Conservation (phyloP, 2,329 filamentous ascomycete genomes). For the Thelonectria olida region DNA sequence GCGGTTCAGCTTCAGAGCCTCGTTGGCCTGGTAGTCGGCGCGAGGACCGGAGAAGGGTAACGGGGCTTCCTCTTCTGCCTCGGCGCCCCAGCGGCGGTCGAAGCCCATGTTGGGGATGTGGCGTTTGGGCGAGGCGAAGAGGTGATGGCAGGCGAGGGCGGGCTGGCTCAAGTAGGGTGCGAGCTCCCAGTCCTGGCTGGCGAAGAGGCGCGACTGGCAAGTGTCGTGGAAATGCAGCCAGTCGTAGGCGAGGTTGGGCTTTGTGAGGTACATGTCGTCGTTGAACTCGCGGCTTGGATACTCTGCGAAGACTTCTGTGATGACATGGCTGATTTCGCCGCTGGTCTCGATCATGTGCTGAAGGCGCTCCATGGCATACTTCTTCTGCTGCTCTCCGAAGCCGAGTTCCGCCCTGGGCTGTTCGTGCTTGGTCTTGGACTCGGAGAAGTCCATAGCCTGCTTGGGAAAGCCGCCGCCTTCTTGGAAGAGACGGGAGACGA, state of each 20-base stretch:
- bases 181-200: constrained; percentile 93
- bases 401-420: constrained; percentile 70
- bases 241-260: constrained; percentile 88
- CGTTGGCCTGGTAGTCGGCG: constrained; percentile 83
- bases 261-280: constrained; percentile 89
- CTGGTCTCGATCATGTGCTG: constrained; percentile 81
- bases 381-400: constrained; percentile 78
- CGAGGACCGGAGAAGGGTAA: constrained; percentile 83
- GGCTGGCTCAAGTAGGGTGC: constrained; percentile 87
- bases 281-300: constrained; percentile 92
- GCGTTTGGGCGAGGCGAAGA: constrained; percentile 81
- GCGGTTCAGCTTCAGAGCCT: constrained; percentile 82
- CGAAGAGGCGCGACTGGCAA: constrained; percentile 80
- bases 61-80: constrained; percentile 59
- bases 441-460: constrained; percentile 52
- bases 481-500: constrained; percentile 80
- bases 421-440: constrained; percentile 58
- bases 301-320: constrained; percentile 84
- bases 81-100: constrained; percentile 56
- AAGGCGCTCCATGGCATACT: constrained; percentile 75
- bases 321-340: constrained; percentile 80
- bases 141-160: constrained; percentile 86
- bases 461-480: constrained; percentile 82
- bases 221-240: constrained; percentile 95
- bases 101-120: constrained; percentile 52